Evolutionary conservation across 2,329 filamentous ascomycete species (phyloP), one percentile per base, ranked within the genome.

Genomic region (Laburnicola sp.): DNA sequence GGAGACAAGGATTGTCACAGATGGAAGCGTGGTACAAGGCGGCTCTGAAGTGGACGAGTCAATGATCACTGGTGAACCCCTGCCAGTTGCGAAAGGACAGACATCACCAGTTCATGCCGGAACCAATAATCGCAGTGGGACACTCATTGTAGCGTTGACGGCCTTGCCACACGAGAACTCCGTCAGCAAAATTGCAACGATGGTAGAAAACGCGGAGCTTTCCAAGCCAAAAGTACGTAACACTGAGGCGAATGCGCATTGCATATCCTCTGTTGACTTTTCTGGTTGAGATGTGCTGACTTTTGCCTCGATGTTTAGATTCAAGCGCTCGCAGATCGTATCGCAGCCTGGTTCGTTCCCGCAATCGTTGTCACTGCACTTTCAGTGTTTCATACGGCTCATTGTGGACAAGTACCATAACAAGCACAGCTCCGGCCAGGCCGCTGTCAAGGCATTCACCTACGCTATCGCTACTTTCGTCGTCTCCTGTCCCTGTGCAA

Each of bases 401-500:
- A 79, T 78, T 0, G 69, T 90, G 0, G 84, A 83, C 3, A 62
- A 75, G 11, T 55, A 56, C 5, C 53, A 76, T n/a, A 69, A 70
- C n/a, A 52, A 71, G 4, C 45, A 72, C 11, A 42, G 51, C 9
- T 73, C 63, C 11, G 73, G 75, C 0, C 74, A 79, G 38, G 82
- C 86, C 1, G 74, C 78, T 0, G 77, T 83, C 1, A 74, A 80
- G 21, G 86, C 88, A 0, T 80, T 89, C 38, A 89, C 86, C 0
- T 92, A 89, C 52, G 74, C 84, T 1, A 89, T 93, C 49, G 81
- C 88, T 0, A 86, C 87, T 0, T 78, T 91, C 2, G 85, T 88
- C 11, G 83, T 93, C 0, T 91, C 88, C 0, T 94, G 89, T 57
- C 89, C 89, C 0, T 93, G 89, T 49, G 89, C 88, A 0, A 83